Base-by-base conservation (phyloP, 495 filamentous ascomycete species). In the Xylaria curta region DNA sequence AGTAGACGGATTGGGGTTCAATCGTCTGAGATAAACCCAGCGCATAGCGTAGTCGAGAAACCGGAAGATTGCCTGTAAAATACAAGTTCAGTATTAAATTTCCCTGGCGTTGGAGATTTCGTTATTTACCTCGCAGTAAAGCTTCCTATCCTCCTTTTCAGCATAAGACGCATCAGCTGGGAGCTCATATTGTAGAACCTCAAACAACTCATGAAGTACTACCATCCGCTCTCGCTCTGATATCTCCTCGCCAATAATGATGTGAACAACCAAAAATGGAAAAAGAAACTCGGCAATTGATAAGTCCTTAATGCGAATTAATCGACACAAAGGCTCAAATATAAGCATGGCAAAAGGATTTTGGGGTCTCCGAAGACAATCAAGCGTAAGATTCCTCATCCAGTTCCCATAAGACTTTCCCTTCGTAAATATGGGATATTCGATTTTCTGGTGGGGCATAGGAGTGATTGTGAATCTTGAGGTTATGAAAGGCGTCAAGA, bases 21-120 rank as follows among this genome's bases (percentile, higher is more conserved):
- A 78, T 88, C 94, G 80, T 77, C 91, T 94, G 78, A 91, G 87
- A 76, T 97, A 94, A 19, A 96, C 80, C 96, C 97, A 99, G 59
- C 90, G 87, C 69, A 94, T 93, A 70, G 94, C 86, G 79, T 99
- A 97, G 77, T 99, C 97, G 31, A 98, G 86, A 17, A 97, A 89
- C 68, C 90, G 90, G 80, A 99, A 99, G 12, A 97, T 90, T 66
- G 91, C 93, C 93, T 97, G 75, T 26, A 26, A 56, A 46, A 31
- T 2, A 42, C 54, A 2, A 49, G 47, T 4, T 33, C 13, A 47
- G 56, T 54, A 7, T 40, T 24, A 46, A 38, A 38, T 46, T 40
- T 33, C 7, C 13, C 12, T 28, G 28, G 40, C 15, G 44, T 51
- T 51, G 5, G 15, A 56, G 51, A 33, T 5, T 47, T 8, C 7